Base-by-base conservation (phyloP, 129 eudicot genomes). In the Flaveria bidentis region DNA sequence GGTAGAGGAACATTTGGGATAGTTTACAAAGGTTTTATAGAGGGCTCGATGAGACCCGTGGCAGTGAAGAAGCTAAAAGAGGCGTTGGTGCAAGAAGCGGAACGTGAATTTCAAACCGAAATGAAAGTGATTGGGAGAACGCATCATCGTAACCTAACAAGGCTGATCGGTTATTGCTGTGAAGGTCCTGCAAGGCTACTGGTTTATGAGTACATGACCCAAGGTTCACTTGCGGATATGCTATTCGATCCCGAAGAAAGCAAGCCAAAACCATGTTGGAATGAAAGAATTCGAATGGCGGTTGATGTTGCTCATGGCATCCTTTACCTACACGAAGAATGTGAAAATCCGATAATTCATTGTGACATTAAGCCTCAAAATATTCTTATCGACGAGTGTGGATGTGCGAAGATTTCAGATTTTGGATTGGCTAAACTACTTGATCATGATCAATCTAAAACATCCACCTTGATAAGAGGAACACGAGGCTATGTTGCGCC, bases 1-100 rank as follows among this genome's bases (percentile, higher is more conserved):
- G 90, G 90, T 0, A 76, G 79, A 55, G 87, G 90, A 23, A 70
- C 90, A 4, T 86, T 76, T 15, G 90, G 90, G 52, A 72, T 79
- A 9, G 87, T 86, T 41, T 84, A 73, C 64, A 86, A 83, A 75
- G 90, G 86, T 2, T 25, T 53, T 2, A 30, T 82, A 22, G 81
- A 70, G 44, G 80, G 62, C 49, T 75, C 62, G 14, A 76, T 25
- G 28, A 76, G 81, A 45, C 30, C 47, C 1, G 83, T 86, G 9
- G 90, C 87, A 0, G 87, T 86, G 72, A 87, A 84, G 77, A 39
- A 73, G 23, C 20, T 71, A n/a, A 50, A 51, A 9, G 16, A 51
- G 18, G 23, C 30, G 10, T 6, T 69, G 15, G 11, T 63, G 5
- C 47, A 26, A 33, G 58, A 71, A 30, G 60, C 84, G 0, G 89